Evolutionary conservation across 163 green algal genomes (phyloP).

Genomic region (Coccomyxa subellipsoidea): DNA sequence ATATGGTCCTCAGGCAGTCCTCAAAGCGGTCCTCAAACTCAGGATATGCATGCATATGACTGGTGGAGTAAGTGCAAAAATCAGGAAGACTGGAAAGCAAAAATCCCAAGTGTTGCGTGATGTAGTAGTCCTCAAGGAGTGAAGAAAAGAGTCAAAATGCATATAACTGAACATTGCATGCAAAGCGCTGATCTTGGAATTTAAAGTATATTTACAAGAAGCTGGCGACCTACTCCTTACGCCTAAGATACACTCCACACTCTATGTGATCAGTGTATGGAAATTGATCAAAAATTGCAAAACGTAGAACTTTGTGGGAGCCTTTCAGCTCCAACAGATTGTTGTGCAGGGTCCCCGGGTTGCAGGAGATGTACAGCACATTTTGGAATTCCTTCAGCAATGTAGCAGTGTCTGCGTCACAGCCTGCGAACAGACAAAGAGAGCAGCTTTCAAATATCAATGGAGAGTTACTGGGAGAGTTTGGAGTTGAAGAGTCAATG

Average conservation of each 20-base stretch:
- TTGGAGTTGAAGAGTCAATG: neutral
- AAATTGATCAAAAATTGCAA: slow-evolving; percentile 77
- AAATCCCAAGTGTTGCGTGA: too few relatives aligned
- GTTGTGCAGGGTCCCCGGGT: slow-evolving; percentile 80
- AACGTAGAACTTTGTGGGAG: slow-evolving; percentile 60
- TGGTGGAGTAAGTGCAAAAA: too few relatives aligned
- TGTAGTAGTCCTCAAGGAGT: too few relatives aligned
- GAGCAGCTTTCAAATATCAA: slow-evolving; percentile 17
- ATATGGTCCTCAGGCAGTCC: too few relatives aligned
- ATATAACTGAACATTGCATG: too few relatives aligned
- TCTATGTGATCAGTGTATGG: slow-evolving; percentile 92
- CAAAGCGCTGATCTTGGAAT: too few relatives aligned
- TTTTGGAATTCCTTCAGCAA: slow-evolving; percentile 76
- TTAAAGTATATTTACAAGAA: too few relatives aligned
- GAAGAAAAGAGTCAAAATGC: too few relatives aligned
- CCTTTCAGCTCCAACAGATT: slow-evolving; percentile 68
- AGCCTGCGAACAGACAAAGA: slow-evolving; percentile 29
- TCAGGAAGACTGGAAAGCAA: too few relatives aligned
- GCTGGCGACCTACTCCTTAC: neutral
- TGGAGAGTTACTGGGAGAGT: neutral
- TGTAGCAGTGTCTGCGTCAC: slow-evolving; percentile 57
- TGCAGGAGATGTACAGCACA: slow-evolving; percentile 95
- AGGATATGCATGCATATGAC: too few relatives aligned
- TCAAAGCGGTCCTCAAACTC: too few relatives aligned
- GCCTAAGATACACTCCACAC: slow-evolving; percentile 57